Evolutionary conservation across 768 basidiomycete genomes (phyloP), one percentile per base, ranked within the genome.

Genomic region (Suillus bovinus): DNA sequence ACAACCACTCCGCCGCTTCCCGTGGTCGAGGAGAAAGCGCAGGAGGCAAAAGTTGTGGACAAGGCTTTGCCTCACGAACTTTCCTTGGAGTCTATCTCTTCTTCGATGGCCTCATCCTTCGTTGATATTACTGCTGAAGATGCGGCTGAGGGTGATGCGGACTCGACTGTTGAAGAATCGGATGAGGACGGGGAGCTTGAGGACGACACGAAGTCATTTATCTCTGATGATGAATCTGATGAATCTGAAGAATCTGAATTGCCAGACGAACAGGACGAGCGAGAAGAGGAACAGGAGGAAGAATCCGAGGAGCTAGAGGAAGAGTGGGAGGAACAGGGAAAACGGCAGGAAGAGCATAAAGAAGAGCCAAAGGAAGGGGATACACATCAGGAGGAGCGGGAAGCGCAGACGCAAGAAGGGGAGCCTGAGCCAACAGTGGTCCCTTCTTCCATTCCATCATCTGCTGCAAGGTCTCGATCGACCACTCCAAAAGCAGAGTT

Each of bases 401-500:
- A 64, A 33, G 60, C 65, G 61, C 62, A 54, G 50, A 41, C 22
- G 59, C 54, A 60, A 29, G 58, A 62, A 10, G 67, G 64, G 49
- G 38, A 59, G 39, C 3, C n/a, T 34, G 76, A 79, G 61, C 75
- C 56, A 11, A 60, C 63, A 5, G 65, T 67, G 56, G 69, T 38
- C 33, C 64, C 47, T 36, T 49, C 54, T 20, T 7, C 46, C 9
- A 71, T 80, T 2, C 80, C 83, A 2, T 66, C 78, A 14, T 78
- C 82, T 13, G 60, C 64, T 17, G 79, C 80, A 36, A 79, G 84
- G 47, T 86, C 87, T 46, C 77, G 84, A 3, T 87, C 87, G 17
- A 76, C 80, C 16, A 86, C 87, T 9, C 88, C 87, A 10, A 84
- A 82, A 66, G 81, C 81, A 4, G 85, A 86, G 56, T 68, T 76